Percentiles rank a stretch among this genome's conserved stretches.
Evolutionary conservation across 2,329 filamentous ascomycete genomes (phyloP).

Genomic region (Neophaeococcomyces aloes): DNA sequence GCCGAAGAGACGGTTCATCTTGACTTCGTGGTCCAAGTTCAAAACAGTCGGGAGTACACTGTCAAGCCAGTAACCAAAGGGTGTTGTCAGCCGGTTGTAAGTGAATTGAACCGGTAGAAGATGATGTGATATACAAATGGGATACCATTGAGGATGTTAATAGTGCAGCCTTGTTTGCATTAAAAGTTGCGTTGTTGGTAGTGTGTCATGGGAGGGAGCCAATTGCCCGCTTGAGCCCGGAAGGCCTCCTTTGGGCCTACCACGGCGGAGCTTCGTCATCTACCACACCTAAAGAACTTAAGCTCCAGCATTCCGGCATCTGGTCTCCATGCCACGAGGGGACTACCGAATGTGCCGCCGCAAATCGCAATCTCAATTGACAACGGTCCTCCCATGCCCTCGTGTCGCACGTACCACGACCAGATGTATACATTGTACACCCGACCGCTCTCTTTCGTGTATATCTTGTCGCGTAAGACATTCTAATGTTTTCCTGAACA

Average conservation of each 20-base stretch:
- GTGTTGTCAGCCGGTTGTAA: not conserved
- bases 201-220: not conserved
- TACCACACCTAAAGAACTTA: not conserved
- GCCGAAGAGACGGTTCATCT: conserved; percentile 94
- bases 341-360: not conserved
- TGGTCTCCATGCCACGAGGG: not conserved
- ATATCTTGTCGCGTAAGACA: not conserved
- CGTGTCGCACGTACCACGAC: not conserved
- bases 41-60: not conserved
- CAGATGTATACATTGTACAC: not conserved
- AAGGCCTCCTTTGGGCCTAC: not conserved
- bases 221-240: too few species aligned
- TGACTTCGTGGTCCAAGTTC: conserved; percentile 21
- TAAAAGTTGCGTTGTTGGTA: too few species aligned
- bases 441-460: not conserved
- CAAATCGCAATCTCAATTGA: conserved; percentile 2
- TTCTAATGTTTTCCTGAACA: not conserved
- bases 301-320: not conserved
- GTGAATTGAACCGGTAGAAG: too few species aligned
- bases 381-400: not conserved
- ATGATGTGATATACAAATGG: too few species aligned
- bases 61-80: not conserved
- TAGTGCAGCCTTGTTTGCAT: too few species aligned
- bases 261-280: not conserved
- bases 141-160: too few species aligned